Evolutionary conservation across 164 flowering plant species (phyloP).

Genomic region (Litsea cubeba): DNA sequence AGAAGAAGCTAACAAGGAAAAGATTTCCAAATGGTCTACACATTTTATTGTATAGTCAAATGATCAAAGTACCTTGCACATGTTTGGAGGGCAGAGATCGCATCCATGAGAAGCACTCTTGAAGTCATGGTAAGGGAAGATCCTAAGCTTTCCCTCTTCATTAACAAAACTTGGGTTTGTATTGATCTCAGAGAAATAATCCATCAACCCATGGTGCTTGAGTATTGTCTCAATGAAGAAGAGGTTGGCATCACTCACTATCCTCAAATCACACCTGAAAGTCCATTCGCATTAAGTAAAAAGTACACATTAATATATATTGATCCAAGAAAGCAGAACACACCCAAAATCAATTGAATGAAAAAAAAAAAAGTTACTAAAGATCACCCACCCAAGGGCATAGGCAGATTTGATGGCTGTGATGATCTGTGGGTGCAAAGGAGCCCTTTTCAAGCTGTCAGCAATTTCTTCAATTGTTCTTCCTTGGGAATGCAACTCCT

Average conservation of each 20-base stretch:
- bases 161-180: conserved; percentile 69
- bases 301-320: not conserved
- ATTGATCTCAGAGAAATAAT: conserved; percentile 66
- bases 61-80: conserved; percentile 73
- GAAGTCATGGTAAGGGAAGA: conserved; percentile 64
- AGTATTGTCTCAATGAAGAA: conserved; percentile 85
- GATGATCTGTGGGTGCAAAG: conserved; percentile 43
- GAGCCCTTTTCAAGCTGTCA: conserved; percentile 44
- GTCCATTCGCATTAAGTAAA: not conserved
- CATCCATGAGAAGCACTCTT: conserved; percentile 45
- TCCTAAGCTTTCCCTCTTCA: conserved; percentile 61
- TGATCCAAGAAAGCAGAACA: not conserved
- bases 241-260: conserved; percentile 74
- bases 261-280: conserved; percentile 74
- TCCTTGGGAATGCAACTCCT: conserved; percentile 59
- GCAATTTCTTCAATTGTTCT: conserved; percentile 52
- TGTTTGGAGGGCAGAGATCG: conserved; percentile 76
- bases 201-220: conserved; percentile 52
- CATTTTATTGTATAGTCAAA: not conserved
- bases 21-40: not conserved
- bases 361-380: not conserved
- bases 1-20: not conserved
- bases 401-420: conserved; percentile 58
- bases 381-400: conserved; percentile 65
- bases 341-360: not conserved